These are phyloP conservation scores for Arthroderma sp. DNA, from an alignment of 2,329 filamentous ascomycete genomes.

Conservation along the genomic window DNA sequence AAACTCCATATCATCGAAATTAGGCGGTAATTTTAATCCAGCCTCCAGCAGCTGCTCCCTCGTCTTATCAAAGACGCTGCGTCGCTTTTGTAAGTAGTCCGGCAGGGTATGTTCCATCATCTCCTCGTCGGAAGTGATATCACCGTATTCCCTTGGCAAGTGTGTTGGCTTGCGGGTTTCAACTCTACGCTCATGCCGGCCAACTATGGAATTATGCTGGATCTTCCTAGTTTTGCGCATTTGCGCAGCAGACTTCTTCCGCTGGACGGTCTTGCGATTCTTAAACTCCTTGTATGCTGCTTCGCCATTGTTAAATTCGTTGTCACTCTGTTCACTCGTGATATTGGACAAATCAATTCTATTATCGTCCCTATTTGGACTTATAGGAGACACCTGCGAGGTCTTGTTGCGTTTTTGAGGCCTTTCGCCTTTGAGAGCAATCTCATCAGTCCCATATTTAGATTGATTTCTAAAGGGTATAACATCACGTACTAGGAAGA, in stretches of 20 bases:
- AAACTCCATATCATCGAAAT: conserved; percentile 63
- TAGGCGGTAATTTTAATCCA: conserved; percentile 64
- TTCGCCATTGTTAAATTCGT: conserved; percentile 30
- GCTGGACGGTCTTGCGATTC: conserved; percentile 44
- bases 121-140: conserved; percentile 42
- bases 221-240: conserved; percentile 39
- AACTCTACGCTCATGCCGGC: conserved; percentile 23
- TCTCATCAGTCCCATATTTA: not conserved
- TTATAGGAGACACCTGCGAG: not conserved
- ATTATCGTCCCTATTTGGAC: not conserved
- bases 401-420: not conserved
- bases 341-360: conserved; percentile 17
- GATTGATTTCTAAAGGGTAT: not conserved
- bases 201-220: conserved; percentile 29
- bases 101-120: conserved; percentile 52
- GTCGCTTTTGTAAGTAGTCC: conserved; percentile 58
- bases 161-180: conserved; percentile 20
- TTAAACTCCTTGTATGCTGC: conserved; percentile 52
- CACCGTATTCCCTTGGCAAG: conserved; percentile 32
- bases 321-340: conserved; percentile 20
- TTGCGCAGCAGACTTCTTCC: conserved; percentile 40
- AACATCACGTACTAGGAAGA: not conserved
- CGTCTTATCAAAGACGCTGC: conserved; percentile 55
- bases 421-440: not conserved
- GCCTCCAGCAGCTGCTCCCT: conserved; percentile 49